Conservation (phyloP, 225 moss, liverwort and hornwort genomes). For the Sphagnum tenellum region DNA sequence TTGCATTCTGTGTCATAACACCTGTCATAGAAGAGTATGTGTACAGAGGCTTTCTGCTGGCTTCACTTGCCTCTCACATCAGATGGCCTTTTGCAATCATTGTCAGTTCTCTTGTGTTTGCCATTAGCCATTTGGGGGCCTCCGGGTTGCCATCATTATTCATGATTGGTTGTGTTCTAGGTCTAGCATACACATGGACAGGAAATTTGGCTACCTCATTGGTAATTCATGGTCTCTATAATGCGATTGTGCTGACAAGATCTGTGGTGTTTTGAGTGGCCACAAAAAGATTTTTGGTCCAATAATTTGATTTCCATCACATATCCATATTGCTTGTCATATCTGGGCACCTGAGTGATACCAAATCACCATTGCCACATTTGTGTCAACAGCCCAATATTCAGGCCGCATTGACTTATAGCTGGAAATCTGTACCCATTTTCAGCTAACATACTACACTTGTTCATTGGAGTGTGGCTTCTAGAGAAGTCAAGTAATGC, state of each 20-base stretch:
- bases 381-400: too few species aligned
- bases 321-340: too few species aligned
- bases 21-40: conserved; percentile 65
- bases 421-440: too few species aligned
- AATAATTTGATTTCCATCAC: too few species aligned
- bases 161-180: conserved; percentile 49
- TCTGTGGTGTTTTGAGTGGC: conserved; percentile 11
- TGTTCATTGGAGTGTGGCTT: too few species aligned
- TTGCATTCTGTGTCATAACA: conserved; percentile 51
- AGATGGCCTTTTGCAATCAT: conserved; percentile 46
- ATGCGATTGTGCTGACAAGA: conserved; percentile 50
- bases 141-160: conserved; percentile 39
- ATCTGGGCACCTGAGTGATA: too few species aligned
- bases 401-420: too few species aligned
- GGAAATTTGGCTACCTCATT: conserved; percentile 49
- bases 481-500: too few species aligned
- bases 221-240: conserved; percentile 46
- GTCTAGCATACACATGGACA: conserved; percentile 42
- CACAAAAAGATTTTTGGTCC: too few species aligned
- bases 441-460: too few species aligned
- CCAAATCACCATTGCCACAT: too few species aligned
- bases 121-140: conserved; percentile 43
- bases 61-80: conserved; percentile 34
- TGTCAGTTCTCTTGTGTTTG: conserved; percentile 43
- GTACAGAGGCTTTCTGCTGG: conserved; percentile 54